These are phyloP conservation scores for Psidium guajava DNA, from an alignment of 345 rosid genomes.

Conservation along the genomic window DNA sequence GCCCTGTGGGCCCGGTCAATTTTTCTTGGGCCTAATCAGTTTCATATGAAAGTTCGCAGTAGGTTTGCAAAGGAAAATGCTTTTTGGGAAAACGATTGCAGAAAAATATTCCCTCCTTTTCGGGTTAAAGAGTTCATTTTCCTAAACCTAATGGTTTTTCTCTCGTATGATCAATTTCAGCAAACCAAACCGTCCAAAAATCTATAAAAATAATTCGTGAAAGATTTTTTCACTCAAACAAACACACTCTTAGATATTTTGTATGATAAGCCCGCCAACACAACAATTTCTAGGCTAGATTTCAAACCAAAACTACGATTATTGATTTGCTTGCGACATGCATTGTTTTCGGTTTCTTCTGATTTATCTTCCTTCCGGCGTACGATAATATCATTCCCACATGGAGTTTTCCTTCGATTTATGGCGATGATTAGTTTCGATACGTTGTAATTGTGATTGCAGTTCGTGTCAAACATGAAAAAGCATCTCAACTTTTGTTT, in stretches of 20 bases:
- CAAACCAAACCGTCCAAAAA: not conserved
- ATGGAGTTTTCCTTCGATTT: not conserved
- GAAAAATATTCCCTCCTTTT: not conserved
- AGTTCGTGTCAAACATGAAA: not conserved
- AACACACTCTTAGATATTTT: not conserved
- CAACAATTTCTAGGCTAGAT: fast-evolving
- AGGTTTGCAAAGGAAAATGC: too few species aligned
- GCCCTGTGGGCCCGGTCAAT: not conserved
- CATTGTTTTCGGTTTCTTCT: not conserved
- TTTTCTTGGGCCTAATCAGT: not conserved
- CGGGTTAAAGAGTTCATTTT: not conserved
- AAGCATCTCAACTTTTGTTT: not conserved
- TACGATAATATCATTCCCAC: too few species aligned
- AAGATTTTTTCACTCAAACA: not conserved
- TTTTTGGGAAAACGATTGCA: not conserved
- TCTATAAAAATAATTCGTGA: fast-evolving
- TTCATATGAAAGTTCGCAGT: too few species aligned
- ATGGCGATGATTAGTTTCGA: too few species aligned
- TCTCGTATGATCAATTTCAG: not conserved
- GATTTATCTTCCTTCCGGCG: not conserved
- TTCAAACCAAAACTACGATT: not conserved
- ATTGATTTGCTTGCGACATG: fast-evolving
- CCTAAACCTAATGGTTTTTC: too few species aligned
- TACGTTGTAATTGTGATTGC: not conserved
- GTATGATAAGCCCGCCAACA: not conserved